Evolutionary conservation across 768 basidiomycete species (phyloP).

Genomic region (Rhizopogon roseolus): DNA sequence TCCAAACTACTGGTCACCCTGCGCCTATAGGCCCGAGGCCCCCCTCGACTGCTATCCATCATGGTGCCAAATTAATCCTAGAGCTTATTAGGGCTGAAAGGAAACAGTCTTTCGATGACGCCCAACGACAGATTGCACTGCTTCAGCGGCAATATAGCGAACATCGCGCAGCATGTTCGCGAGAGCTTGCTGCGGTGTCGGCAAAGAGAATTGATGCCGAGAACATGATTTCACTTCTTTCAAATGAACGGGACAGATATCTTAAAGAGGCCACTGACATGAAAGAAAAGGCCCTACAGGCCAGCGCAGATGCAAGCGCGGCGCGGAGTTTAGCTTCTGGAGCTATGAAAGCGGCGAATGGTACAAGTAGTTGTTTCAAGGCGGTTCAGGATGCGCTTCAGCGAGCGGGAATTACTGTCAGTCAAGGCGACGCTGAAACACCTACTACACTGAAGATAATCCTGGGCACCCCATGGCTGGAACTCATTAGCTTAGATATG

Average conservation of each 20-base stretch:
- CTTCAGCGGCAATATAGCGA: background rate
- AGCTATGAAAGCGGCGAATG: background rate
- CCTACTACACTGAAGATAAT: background rate
- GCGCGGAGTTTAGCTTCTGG: background rate
- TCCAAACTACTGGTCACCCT: background rate
- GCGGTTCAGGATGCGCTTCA: background rate
- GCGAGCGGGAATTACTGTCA: background rate
- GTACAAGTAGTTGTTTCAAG: background rate
- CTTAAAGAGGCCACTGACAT: background rate
- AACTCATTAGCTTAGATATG: background rate
- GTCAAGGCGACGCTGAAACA: background rate
- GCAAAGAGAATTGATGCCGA: background rate
- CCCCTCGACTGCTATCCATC: background rate
- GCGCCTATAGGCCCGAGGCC: background rate
- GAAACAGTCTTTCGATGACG: background rate
- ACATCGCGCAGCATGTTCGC: background rate
- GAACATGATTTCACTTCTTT: background rate
- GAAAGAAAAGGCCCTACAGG: background rate
- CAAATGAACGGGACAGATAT: background rate
- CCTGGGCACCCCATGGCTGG: background rate
- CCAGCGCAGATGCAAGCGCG: background rate
- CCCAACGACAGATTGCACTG: background rate
- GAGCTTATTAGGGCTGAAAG: conserved; percentile 1
- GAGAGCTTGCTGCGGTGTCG: background rate
- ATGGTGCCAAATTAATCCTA: conserved; percentile 1